Evolutionary conservation across 371 early-diverging fungal genomes (phyloP), one percentile per base, ranked within the genome.

Genomic region (Mucor sp.): DNA sequence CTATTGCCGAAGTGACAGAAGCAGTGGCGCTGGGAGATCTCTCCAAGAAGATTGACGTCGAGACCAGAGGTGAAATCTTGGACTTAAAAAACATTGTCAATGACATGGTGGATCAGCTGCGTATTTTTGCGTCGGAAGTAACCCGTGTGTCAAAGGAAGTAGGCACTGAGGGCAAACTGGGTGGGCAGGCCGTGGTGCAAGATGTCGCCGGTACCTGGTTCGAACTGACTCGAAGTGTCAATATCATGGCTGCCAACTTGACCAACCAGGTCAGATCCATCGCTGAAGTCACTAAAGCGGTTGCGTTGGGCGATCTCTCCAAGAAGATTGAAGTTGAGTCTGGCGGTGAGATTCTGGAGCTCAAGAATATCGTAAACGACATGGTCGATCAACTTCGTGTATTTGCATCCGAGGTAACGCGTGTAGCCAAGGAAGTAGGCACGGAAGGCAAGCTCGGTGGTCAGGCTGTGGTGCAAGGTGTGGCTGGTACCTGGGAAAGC

Each of bases 171-270:
- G 86, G 85, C 48, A 77, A 79, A 83, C 55, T 78, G 17, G 63
- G 88, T 12, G 79, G 82, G 1, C 82, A 82, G 55, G 83, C 81
- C 6, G 35, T 43, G 0, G 89, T 89, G 0, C 73, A 81, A 19
- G 81, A 76, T 23, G 87, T 87, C 5, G 86, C 68, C 39, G 90
- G 90, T 25, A 87, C 85, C 0, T 90, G 90, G 90, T 79, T 78
- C 27, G 86, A 86, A 27, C 70, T 90, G 4, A 90, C 90, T 0
- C 81, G 82, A 44, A 88, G 83, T 62, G 86, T 86, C 60, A 86
- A 89, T 32, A 79, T 73, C 8, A 66, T 89, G 89, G 89, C 89
- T 0, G 61, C 78, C 55, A 89, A 89, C 43, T 58, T 89, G 1
- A 89, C 89, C 1, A 74, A 71, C 6, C 89, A 89, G 63, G 87